Conservation (phyloP, 176 grass and related monocot genomes). For the Triticum monococcum region DNA sequence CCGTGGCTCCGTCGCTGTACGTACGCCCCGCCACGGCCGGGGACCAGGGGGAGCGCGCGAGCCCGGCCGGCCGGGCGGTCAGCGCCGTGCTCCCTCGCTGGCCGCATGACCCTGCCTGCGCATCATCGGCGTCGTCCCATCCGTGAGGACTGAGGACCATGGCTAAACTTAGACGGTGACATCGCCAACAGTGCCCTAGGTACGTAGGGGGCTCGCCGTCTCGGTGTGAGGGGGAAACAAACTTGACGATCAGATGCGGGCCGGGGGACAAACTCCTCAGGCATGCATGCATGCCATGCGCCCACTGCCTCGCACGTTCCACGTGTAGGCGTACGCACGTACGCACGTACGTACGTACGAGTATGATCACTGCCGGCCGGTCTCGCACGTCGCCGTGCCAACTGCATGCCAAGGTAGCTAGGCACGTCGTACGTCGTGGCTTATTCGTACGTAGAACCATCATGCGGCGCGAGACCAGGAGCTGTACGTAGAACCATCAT, state of each 20-base stretch:
- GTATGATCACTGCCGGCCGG: no score
- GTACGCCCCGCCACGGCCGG: not conserved
- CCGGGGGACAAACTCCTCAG: not conserved
- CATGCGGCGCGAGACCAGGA: no score
- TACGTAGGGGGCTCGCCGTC: not conserved
- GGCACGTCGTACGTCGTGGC: no score
- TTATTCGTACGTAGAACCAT: no score
- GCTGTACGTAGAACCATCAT: no score
- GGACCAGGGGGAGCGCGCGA: not conserved
- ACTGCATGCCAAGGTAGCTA: no score
- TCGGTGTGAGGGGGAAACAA: not conserved
- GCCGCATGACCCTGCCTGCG: no score
- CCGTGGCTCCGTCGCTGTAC: not conserved
- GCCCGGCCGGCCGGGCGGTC: slow-evolving; percentile 4
- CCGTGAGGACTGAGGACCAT: not conserved
- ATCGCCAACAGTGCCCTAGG: not conserved
- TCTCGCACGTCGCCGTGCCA: no score
- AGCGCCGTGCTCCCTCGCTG: not conserved
- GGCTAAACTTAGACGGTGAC: not conserved
- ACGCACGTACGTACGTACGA: no score
- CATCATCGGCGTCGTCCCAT: no score
- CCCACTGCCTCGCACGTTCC: not conserved
- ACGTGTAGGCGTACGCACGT: not conserved
- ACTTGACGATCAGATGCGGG: not conserved
- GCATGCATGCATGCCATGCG: not conserved